Evolutionary conservation across 176 grass and related monocot genomes (phyloP).

Genomic region (Musa acuminata): DNA sequence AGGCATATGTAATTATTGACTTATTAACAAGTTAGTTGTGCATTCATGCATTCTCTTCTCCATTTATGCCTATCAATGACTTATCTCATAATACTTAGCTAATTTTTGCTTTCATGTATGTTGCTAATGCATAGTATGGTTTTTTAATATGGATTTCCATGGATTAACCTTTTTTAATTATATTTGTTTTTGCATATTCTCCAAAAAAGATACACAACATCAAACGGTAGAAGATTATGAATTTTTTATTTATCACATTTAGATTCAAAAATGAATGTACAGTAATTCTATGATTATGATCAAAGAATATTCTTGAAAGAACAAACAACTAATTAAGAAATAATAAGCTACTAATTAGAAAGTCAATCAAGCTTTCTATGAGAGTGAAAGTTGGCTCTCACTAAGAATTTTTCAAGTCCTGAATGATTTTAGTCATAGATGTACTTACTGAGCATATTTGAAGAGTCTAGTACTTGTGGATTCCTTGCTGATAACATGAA

Average conservation of each 20-base stretch:
- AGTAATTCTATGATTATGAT: neutral
- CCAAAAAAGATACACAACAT: too few relatives aligned
- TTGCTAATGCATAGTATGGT: neutral
- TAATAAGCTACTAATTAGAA: neutral
- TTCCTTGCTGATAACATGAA: too few relatives aligned
- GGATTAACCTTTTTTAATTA: neutral
- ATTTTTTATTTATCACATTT: neutral
- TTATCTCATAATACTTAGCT: too few relatives aligned
- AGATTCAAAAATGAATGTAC: neutral
- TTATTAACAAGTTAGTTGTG: neutral
- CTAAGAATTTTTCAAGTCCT: too few relatives aligned
- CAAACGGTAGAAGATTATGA: too few relatives aligned
- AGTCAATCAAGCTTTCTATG: neutral
- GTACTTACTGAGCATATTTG: too few relatives aligned
- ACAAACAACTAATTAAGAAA: neutral
- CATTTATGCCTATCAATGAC: neutral
- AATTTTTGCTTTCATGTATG: neutral
- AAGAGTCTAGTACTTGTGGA: too few relatives aligned
- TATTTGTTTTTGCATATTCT: neutral
- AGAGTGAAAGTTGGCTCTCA: neutral
- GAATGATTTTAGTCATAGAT: too few relatives aligned
- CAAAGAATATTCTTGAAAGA: neutral
- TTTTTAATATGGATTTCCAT: neutral
- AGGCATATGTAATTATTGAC: constrained; percentile 18
- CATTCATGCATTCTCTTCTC: neutral